These are phyloP conservation scores for Annona squamosa DNA, from an alignment of 164 flowering plant genomes.

Conservation along the genomic window DNA sequence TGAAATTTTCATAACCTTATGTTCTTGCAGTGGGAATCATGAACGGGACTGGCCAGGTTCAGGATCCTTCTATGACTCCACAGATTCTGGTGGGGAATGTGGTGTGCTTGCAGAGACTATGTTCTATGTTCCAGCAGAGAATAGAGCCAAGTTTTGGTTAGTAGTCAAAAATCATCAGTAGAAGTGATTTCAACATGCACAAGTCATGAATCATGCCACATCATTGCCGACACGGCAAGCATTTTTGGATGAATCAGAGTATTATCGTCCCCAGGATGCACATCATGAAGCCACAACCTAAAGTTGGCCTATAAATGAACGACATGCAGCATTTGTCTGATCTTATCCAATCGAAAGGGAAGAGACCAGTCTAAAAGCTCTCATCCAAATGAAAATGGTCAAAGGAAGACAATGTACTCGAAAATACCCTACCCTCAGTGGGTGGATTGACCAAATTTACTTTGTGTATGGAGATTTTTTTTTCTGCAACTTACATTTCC, in stretches of 20 bases:
- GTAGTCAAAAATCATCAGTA: background rate
- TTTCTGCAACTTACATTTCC: background rate
- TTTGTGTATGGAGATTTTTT: background rate
- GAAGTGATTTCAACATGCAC: background rate
- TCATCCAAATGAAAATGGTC: background rate
- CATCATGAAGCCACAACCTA: background rate
- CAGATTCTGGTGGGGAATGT: conserved; percentile 46
- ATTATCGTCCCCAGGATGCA: background rate
- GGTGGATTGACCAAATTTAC: background rate
- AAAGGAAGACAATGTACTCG: background rate
- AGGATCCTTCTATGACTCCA: conserved; percentile 32
- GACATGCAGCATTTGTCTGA: background rate
- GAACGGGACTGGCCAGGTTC: conserved; percentile 44
- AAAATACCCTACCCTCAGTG: background rate
- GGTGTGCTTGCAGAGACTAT: conserved; percentile 37
- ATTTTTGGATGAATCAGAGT: background rate
- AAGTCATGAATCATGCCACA: background rate
- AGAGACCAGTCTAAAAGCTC: background rate
- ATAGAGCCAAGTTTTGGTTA: conserved; percentile 39
- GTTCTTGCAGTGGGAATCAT: conserved; percentile 34
- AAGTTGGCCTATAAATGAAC: background rate
- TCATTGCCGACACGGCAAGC: background rate
- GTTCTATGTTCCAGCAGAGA: conserved; percentile 42
- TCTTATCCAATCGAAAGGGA: background rate
- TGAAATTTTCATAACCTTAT: background rate